A percentile compares a stretch with the other conserved stretches of the same genome.
Evolutionary conservation across 1,284 basidiomycete genomes (phyloP).

Genomic region (Microbotryum scabiosae): DNA sequence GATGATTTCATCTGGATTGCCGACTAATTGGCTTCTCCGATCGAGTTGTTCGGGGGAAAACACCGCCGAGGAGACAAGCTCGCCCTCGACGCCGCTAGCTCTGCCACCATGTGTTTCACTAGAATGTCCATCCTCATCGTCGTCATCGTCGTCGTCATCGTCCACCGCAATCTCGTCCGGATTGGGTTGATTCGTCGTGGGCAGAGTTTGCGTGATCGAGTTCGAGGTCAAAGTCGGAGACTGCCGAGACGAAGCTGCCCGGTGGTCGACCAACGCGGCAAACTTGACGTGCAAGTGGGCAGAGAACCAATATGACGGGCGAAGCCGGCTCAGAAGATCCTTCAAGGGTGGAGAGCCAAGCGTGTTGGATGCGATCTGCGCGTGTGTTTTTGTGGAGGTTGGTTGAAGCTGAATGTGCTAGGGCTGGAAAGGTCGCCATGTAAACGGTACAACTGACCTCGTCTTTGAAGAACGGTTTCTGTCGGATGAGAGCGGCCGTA

Average conservation of each 20-base stretch:
- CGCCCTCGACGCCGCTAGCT: neutral
- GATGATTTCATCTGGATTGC: too few relatives aligned
- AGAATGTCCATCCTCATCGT: constrained; percentile 12
- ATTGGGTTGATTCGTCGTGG: constrained; percentile 42
- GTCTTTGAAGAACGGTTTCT: constrained; percentile 71
- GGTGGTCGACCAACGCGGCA: constrained; percentile 59
- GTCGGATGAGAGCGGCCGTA: constrained; percentile 54
- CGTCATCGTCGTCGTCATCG: constrained; percentile 48
- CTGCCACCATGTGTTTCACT: neutral
- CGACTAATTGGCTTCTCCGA: too few relatives aligned
- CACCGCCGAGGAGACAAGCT: too few relatives aligned
- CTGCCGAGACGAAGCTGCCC: neutral
- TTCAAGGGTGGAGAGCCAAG: constrained; percentile 86
- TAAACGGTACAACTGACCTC: constrained; percentile 46
- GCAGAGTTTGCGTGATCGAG: constrained; percentile 50
- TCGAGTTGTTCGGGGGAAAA: too few relatives aligned
- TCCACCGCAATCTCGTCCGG: constrained; percentile 63
- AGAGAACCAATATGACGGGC: constrained; percentile 88
- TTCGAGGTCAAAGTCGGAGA: constrained; percentile 49
- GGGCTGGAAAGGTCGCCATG: neutral
- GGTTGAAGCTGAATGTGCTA: neutral
- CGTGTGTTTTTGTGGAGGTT: neutral
- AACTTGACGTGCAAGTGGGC: constrained; percentile 85
- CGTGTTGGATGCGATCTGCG: constrained; percentile 51
- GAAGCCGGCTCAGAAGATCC: constrained; percentile 62